Percentiles rank a stretch among this genome's conserved stretches.
Evolutionary conservation across 331 rosid species (phyloP).

Genomic region (Quercus phellos): DNA sequence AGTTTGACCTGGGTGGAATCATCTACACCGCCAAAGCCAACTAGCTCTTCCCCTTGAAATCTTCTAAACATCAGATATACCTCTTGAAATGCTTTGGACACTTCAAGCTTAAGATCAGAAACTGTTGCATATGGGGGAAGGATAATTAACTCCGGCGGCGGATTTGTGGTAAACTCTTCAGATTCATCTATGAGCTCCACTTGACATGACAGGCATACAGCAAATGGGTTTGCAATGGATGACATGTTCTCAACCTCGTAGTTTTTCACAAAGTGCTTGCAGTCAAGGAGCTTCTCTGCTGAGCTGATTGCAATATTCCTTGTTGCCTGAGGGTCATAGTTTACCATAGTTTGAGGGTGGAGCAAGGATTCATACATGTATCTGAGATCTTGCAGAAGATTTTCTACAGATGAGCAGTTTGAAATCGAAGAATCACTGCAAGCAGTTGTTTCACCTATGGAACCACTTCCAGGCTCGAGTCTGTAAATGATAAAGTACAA

Average conservation of each 20-base stretch:
- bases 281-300: conserved; percentile 78
- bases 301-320: conserved; percentile 57
- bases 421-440: conserved; percentile 33
- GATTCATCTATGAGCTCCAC: conserved; percentile 60
- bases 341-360: conserved; percentile 65
- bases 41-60: conserved; percentile 68
- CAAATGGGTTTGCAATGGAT: conserved; percentile 21
- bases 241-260: conserved; percentile 42
- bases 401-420: conserved; percentile 57
- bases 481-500: conserved; percentile 35
- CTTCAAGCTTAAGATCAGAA: conserved; percentile 65
- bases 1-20: conserved; percentile 66
- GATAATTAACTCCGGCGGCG: conserved; percentile 63
- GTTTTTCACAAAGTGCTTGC: conserved; percentile 91
- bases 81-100: conserved; percentile 75
- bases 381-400: conserved; percentile 59
- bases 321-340: conserved; percentile 43
- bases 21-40: conserved; percentile 60
- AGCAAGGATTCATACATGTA: conserved; percentile 69
- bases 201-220: conserved; percentile 51
- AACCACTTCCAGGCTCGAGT: conserved; percentile 44
- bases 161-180: conserved; percentile 38
- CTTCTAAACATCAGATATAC: conserved; percentile 63
- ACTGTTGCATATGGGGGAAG: conserved; percentile 58
- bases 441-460: conserved; percentile 29